Evolutionary conservation across 768 basidiomycete genomes (phyloP).

Genomic region (Zangia roseola): DNA sequence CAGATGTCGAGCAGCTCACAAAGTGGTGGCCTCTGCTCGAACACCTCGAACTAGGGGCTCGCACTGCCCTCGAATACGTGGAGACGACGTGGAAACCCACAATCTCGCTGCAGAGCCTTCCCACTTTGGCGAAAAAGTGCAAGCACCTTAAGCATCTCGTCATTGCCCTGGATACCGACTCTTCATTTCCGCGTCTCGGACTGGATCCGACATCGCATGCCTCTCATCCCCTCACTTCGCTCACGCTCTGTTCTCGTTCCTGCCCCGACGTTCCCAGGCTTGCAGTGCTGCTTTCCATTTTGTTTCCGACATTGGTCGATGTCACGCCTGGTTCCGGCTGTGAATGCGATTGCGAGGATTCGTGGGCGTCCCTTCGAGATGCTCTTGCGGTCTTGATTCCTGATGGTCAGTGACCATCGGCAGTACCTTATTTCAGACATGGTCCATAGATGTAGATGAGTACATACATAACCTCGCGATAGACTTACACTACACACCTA

Average conservation of each 20-base stretch:
- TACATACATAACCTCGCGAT: background rate
- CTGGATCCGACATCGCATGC: background rate
- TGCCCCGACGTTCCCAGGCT: conserved; percentile 27
- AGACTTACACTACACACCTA: conserved; percentile 1
- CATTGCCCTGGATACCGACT: conserved; percentile 15
- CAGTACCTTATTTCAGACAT: background rate
- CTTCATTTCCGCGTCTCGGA: background rate
- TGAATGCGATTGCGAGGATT: conserved; percentile 32
- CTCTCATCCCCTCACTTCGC: conserved; percentile 26
- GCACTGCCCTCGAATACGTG: conserved; percentile 25
- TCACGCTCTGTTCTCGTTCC: conserved; percentile 36
- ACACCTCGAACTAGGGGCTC: conserved; percentile 41
- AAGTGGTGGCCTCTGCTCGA: conserved; percentile 47
- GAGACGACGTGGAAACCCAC: conserved; percentile 18
- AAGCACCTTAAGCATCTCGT: conserved; percentile 16
- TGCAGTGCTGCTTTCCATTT: conserved; percentile 29
- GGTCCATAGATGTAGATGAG: background rate
- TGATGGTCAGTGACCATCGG: background rate
- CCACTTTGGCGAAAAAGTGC: conserved; percentile 17
- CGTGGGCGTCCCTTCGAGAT: conserved; percentile 24
- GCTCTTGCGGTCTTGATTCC: conserved; percentile 2
- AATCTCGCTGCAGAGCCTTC: conserved; percentile 18
- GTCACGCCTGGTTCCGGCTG: conserved; percentile 35
- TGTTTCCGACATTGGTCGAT: conserved; percentile 41
- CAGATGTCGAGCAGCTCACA: conserved; percentile 37